Percentiles rank a stretch among this genome's conserved stretches.
phyloP scores from a whole-genome alignment of 441 rosid species.

The Bruguiera hainesii region DNA sequence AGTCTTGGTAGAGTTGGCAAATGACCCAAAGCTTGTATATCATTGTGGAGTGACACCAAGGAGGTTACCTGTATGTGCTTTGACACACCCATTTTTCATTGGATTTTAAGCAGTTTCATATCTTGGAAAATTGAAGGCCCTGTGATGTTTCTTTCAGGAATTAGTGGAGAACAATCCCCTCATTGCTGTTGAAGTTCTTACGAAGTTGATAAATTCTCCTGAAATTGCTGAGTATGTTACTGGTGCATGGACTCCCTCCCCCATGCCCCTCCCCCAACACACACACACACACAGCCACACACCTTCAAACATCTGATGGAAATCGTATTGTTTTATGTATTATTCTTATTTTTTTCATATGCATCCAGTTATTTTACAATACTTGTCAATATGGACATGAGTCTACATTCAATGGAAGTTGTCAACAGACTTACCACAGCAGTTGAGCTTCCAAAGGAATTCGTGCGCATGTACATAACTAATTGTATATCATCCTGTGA shows the following conservation, averaged over 20 bases:
- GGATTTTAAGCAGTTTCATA: neutral
- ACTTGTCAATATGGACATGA: constrained; percentile 95
- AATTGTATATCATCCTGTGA: constrained; percentile 93
- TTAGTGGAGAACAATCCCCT: constrained; percentile 95
- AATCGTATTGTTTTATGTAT: neutral
- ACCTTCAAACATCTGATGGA: neutral
- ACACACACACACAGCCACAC: neutral
- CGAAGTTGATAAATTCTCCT: constrained; percentile 75
- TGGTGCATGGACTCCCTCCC: constrained; percentile 7
- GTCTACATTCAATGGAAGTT: constrained; percentile 98
- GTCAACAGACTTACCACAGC: constrained; percentile 96
- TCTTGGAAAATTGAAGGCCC: constrained; percentile 19
- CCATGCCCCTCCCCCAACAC: too few species aligned
- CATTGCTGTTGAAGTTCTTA: constrained; percentile 91
- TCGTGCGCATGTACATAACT: constrained; percentile 82
- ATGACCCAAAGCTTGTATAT: constrained; percentile 88
- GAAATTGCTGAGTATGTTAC: constrained; percentile 81
- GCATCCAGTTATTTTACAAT: constrained; percentile 73
- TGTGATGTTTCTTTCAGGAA: constrained; percentile 52
- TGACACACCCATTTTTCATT: neutral
- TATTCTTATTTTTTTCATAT: constrained; percentile 9
- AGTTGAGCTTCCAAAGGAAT: constrained; percentile 91
- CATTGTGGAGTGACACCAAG: constrained; percentile 91
- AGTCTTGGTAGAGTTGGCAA: constrained; percentile 64
- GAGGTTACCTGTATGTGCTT: constrained; percentile 75